A percentile compares a stretch with the other conserved stretches of the same genome.
phyloP scores from a whole-genome alignment of 1,284 basidiomycete species.

The Chondrostereum purpureum region DNA sequence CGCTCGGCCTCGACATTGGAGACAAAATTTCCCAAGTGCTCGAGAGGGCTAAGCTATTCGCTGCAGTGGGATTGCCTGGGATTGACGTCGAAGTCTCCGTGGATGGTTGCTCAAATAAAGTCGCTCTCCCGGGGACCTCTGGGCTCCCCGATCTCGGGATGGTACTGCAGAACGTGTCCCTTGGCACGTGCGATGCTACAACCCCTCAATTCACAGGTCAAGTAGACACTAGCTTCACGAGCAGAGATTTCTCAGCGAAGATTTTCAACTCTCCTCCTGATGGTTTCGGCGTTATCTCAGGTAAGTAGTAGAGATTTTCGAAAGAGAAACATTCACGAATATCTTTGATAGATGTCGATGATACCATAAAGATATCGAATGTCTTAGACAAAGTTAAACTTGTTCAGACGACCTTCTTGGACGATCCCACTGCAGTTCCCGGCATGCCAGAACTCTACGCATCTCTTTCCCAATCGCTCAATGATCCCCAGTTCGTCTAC shows the following conservation, averaged over 20 bases:
- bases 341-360: slow-evolving; percentile 30
- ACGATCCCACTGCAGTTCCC: slow-evolving; percentile 30
- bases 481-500: slow-evolving; percentile 32
- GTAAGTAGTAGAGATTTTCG: slow-evolving; percentile 17
- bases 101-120: slow-evolving; percentile 22
- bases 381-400: slow-evolving; percentile 27
- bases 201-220: slow-evolving; percentile 16
- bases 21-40: slow-evolving; percentile 20
- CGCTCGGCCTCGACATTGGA: slow-evolving; percentile 24
- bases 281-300: slow-evolving; percentile 36
- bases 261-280: slow-evolving; percentile 28
- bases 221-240: slow-evolving; percentile 15
- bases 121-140: slow-evolving; percentile 21
- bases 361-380: slow-evolving; percentile 35
- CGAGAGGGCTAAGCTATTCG: slow-evolving; percentile 27
- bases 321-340: neutral
- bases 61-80: slow-evolving; percentile 23
- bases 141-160: slow-evolving; percentile 24
- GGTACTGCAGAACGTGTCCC: slow-evolving; percentile 23
- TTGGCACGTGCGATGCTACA: slow-evolving; percentile 23
- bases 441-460: slow-evolving; percentile 37
- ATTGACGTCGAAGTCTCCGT: slow-evolving; percentile 26
- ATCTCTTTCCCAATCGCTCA: slow-evolving; percentile 27
- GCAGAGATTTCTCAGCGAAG: slow-evolving; percentile 20
- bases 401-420: slow-evolving; percentile 30